Conservation (phyloP, 345 rosid species). For the Heritiera fomes region DNA sequence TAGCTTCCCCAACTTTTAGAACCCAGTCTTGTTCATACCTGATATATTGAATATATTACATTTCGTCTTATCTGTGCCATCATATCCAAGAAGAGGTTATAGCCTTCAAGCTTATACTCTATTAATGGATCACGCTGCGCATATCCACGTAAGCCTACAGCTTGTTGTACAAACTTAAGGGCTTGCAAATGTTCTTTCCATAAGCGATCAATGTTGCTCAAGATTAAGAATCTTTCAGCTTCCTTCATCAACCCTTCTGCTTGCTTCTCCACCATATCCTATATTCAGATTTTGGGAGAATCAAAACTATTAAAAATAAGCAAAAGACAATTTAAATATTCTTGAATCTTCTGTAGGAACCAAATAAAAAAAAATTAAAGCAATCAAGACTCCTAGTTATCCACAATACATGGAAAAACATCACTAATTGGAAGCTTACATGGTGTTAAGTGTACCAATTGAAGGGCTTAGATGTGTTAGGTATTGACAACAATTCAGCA, state of each 20-base stretch:
- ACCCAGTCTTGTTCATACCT: conserved; percentile 43
- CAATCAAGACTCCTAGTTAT: too few species aligned
- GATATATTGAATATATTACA: conserved; percentile 93
- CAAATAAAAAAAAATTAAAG: neutral
- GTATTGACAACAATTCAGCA: neutral
- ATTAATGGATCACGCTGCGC: conserved; percentile 97
- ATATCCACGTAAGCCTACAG: conserved; percentile 94
- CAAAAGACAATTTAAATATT: neutral
- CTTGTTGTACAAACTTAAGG: conserved; percentile 93
- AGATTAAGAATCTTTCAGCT: conserved; percentile 82
- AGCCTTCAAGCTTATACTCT: conserved; percentile 96
- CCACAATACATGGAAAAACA: neutral
- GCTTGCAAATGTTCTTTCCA: conserved; percentile 99
- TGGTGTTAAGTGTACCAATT: neutral
- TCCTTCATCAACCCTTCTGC: conserved; percentile 90
- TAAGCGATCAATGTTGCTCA: conserved; percentile 89
- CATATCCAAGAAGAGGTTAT: conserved; percentile 93
- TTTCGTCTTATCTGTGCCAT: conserved; percentile 97
- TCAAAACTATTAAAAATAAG: neutral
- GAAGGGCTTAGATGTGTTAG: neutral
- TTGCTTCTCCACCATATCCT: conserved; percentile 83
- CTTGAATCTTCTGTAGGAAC: neutral
- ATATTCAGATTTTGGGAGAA: neutral
- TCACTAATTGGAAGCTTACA: neutral
- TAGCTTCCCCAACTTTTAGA: neutral